These are phyloP conservation scores for Hemisphaericaspora nanyangensis DNA, from an alignment of 805 yeast species.

Conservation along the genomic window DNA sequence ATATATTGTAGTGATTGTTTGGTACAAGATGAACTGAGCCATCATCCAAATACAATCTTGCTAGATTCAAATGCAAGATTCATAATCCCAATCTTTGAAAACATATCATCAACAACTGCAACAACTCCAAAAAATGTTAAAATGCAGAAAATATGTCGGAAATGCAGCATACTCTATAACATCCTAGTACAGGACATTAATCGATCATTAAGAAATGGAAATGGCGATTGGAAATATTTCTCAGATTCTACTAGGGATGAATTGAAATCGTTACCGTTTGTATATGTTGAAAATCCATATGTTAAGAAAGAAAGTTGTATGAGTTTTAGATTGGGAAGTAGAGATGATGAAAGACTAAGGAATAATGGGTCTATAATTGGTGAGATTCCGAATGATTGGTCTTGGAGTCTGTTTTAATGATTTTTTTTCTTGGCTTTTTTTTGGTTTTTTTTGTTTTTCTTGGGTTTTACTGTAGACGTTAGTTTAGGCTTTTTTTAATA, in stretches of 20 bases:
- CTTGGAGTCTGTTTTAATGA: slow-evolving; percentile 47
- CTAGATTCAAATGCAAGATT: slow-evolving; percentile 26
- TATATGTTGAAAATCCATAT: slow-evolving; percentile 35
- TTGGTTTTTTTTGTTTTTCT: background rate
- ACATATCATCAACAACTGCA: slow-evolving; percentile 8
- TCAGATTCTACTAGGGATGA: background rate
- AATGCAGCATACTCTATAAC: slow-evolving; percentile 25
- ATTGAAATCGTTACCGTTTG: slow-evolving; percentile 7
- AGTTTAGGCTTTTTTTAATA: too few relatives aligned
- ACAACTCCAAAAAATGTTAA: slow-evolving; percentile 12
- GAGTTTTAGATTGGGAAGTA: background rate
- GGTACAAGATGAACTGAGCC: slow-evolving; percentile 1
- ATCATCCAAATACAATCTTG: slow-evolving; percentile 9
- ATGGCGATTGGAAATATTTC: slow-evolving; percentile 3
- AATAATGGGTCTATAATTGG: slow-evolving; percentile 2
- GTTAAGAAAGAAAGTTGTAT: slow-evolving; percentile 3
- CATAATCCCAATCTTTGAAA: slow-evolving; percentile 32
- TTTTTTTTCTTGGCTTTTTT: background rate
- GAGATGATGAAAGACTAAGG: background rate
- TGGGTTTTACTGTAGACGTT: too few relatives aligned
- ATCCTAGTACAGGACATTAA: slow-evolving; percentile 5
- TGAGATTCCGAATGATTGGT: slow-evolving; percentile 43
- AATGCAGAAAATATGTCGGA: slow-evolving; percentile 29
- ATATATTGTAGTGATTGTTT: slow-evolving; percentile 33
- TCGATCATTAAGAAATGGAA: slow-evolving; percentile 1